Evolutionary conservation across 352 stramenopile genomes (phyloP).

Genomic region (Phytophthora multivora): DNA sequence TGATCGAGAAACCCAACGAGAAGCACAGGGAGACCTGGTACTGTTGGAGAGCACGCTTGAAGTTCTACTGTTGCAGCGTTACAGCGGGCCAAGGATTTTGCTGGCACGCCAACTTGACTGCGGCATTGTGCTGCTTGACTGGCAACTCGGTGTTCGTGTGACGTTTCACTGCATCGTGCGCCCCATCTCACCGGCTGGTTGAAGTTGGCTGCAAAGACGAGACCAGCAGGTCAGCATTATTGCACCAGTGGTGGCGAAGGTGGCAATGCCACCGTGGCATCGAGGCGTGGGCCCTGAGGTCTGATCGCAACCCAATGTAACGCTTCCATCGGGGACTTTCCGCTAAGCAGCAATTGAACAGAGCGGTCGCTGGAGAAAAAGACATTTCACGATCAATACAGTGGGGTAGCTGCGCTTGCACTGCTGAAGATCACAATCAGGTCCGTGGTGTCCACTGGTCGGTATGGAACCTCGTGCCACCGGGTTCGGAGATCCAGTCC

Average conservation of each 20-base stretch:
- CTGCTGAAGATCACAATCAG: not conserved
- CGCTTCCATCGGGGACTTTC: too few relatives aligned
- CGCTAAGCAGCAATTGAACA: too few relatives aligned
- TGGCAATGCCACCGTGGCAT: too few relatives aligned
- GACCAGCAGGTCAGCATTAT: too few relatives aligned
- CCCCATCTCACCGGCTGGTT: slow-evolving; percentile 13
- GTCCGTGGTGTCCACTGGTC: not conserved
- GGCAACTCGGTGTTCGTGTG: slow-evolving; percentile 1
- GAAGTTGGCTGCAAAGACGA: not conserved
- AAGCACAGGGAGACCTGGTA: not conserved
- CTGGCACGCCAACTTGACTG: not conserved
- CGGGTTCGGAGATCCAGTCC: not conserved
- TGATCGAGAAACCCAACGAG: slow-evolving; percentile 1
- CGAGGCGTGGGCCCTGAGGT: too few relatives aligned
- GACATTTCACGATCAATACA: too few relatives aligned
- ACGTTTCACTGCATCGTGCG: slow-evolving; percentile 5
- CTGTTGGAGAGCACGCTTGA: not conserved
- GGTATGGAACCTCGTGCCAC: not conserved
- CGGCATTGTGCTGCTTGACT: not conserved
- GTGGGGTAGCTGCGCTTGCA: too few relatives aligned
- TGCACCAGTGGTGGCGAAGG: too few relatives aligned
- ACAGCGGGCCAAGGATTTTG: not conserved
- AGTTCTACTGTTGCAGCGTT: not conserved
- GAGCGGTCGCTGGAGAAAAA: too few relatives aligned
- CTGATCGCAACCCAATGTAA: too few relatives aligned